Evolutionary conservation across 2,329 filamentous ascomycete species (phyloP).

Genomic region (Pyricularia grisea): DNA sequence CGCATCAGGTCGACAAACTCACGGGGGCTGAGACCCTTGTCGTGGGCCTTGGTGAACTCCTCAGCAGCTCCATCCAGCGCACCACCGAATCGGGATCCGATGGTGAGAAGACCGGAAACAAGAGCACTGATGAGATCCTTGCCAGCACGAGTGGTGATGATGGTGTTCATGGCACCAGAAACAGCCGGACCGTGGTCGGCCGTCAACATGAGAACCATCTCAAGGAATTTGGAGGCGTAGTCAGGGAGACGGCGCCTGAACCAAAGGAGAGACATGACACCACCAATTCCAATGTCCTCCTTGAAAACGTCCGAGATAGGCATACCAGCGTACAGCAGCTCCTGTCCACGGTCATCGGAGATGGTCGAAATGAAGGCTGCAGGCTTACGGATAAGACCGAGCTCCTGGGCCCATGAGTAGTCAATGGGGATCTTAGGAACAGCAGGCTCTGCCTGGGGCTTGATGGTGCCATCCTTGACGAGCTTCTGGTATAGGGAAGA

Average conservation of each 20-base stretch:
- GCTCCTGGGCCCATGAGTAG: constrained; percentile 99
- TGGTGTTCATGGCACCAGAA: constrained; percentile 99
- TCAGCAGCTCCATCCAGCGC: constrained; percentile 95
- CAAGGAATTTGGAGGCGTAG: constrained; percentile 97
- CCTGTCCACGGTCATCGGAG: constrained; percentile 98
- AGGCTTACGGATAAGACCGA: constrained; percentile 98
- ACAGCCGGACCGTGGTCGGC: constrained; percentile 98
- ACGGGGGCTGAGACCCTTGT: constrained; percentile 95
- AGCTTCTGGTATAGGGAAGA: constrained; percentile 80
- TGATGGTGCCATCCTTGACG: constrained; percentile 75
- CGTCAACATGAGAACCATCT: constrained; percentile 99
- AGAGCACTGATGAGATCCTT: constrained; percentile 96
- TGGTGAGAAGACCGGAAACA: constrained; percentile 93
- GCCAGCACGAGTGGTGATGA: constrained; percentile 97
- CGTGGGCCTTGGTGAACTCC: constrained; percentile 96
- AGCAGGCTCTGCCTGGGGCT: constrained; percentile 76
- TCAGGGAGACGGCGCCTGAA: constrained; percentile 95
- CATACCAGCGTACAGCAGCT: constrained; percentile 97
- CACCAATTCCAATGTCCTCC: constrained; percentile 97
- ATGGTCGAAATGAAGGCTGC: constrained; percentile 99
- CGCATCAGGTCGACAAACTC: constrained; percentile 99
- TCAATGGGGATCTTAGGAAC: constrained; percentile 99
- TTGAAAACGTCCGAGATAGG: constrained; percentile 99
- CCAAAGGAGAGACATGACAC: constrained; percentile 99
- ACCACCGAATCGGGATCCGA: constrained; percentile 97